Conservation (phyloP, 805 yeast genomes). For the Candida taoyuanica region DNA sequence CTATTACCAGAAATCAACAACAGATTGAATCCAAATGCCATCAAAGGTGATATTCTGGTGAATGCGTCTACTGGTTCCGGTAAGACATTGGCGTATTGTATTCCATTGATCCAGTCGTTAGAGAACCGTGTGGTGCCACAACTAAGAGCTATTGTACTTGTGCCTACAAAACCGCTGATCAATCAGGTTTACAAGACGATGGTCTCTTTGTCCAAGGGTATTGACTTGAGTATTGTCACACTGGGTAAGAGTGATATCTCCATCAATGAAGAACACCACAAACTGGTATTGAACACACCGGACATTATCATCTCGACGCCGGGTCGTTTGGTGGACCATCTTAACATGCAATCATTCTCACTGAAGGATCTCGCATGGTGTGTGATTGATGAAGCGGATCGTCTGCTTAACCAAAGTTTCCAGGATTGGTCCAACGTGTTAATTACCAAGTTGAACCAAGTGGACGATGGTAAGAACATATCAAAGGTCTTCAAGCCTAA, state of each 20-base stretch:
- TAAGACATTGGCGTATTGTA: slow-evolving; percentile 81
- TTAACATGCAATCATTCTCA: slow-evolving; percentile 37
- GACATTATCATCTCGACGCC: slow-evolving; percentile 73
- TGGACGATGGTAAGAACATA: slow-evolving; percentile 27
- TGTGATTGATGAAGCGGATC: slow-evolving; percentile 79
- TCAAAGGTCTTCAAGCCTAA: slow-evolving; percentile 23
- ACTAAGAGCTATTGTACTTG: slow-evolving; percentile 69
- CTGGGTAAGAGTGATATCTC: slow-evolving; percentile 49
- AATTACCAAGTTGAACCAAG: slow-evolving; percentile 30
- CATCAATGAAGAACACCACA: slow-evolving; percentile 56
- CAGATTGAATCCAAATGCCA: slow-evolving; percentile 21
- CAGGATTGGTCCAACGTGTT: slow-evolving; percentile 82
- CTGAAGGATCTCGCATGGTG: slow-evolving; percentile 54
- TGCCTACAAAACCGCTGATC: slow-evolving; percentile 88
- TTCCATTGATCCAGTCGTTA: slow-evolving; percentile 76
- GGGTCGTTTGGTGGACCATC: slow-evolving; percentile 78
- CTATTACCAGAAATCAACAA: slow-evolving; percentile 40
- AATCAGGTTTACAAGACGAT: slow-evolving; percentile 74
- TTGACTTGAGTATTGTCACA: slow-evolving; percentile 58
- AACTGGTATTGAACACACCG: slow-evolving; percentile 45
- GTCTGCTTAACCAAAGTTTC: slow-evolving; percentile 79
- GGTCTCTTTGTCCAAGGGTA: slow-evolving; percentile 56
- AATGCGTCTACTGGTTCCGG: slow-evolving; percentile 97
- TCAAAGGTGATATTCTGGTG: slow-evolving; percentile 71
- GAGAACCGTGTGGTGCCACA: slow-evolving; percentile 61